Conservation (phyloP, 345 rosid species). For the Bruguiera parviflora region DNA sequence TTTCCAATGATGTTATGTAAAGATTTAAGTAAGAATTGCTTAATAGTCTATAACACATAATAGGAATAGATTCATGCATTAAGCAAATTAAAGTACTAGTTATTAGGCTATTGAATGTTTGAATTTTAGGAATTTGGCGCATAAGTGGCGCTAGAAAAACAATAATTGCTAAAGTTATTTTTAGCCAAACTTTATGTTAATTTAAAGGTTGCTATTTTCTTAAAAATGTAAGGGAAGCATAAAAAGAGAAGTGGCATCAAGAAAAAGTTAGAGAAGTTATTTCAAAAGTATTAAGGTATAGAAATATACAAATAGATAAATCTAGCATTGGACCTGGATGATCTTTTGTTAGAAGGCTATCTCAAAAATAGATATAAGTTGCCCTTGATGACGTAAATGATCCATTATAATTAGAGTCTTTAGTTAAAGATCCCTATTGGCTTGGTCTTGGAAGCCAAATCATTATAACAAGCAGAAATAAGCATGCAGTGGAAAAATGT, state of each 20-base stretch:
- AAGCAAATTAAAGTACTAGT: neutral
- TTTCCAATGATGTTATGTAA: neutral
- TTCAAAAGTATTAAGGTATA: neutral
- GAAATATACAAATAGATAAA: neutral
- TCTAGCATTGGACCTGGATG: neutral
- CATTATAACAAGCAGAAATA: neutral
- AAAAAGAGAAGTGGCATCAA: neutral
- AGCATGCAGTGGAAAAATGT: neutral
- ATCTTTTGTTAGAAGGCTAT: neutral
- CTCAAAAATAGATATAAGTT: neutral
- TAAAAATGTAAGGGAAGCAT: slow-evolving; percentile 2
- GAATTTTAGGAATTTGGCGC: slow-evolving; percentile 5
- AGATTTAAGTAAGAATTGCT: neutral
- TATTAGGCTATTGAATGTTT: neutral
- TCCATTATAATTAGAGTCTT: neutral
- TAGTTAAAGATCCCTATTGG: neutral
- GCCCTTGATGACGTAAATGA: slow-evolving; percentile 6
- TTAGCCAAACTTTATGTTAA: neutral
- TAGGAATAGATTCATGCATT: slow-evolving; percentile 6
- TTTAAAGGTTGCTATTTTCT: slow-evolving; percentile 7
- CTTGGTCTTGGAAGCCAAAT: slow-evolving; percentile 1
- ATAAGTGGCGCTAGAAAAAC: slow-evolving; percentile 14
- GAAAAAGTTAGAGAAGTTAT: neutral
- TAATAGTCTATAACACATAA: neutral
- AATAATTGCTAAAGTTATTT: neutral